phyloP scores from a whole-genome alignment of 2,329 filamentous ascomycete genomes.

The Neonectria punicea region DNA sequence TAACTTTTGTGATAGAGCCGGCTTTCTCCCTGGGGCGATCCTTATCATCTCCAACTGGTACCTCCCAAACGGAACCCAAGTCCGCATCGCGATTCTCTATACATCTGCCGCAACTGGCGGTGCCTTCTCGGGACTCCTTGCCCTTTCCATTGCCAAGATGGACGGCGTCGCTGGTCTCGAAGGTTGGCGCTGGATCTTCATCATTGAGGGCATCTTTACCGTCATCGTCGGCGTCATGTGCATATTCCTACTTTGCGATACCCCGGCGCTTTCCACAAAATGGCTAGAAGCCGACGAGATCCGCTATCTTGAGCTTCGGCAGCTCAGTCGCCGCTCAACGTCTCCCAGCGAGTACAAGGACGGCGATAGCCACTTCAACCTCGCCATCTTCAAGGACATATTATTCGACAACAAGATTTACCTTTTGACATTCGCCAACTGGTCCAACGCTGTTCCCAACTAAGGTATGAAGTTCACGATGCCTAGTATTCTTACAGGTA shows the following conservation, averaged over 20 bases:
- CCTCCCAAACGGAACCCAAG: constrained; percentile 44
- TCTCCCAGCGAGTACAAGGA: constrained; percentile 37
- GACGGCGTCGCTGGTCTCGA: constrained; percentile 54
- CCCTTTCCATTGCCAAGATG: constrained; percentile 57
- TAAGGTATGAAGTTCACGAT: constrained; percentile 49
- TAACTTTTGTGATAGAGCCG: constrained; percentile 39
- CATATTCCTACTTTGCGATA: constrained; percentile 60
- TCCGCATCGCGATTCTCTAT: constrained; percentile 49
- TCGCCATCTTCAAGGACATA: constrained; percentile 50
- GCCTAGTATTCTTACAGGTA: constrained; percentile 53
- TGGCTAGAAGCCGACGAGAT: constrained; percentile 55
- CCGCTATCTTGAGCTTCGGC: constrained; percentile 52
- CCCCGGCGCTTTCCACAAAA: constrained; percentile 46
- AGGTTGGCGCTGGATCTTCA: constrained; percentile 65
- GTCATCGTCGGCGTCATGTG: constrained; percentile 51
- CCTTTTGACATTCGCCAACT: constrained; percentile 54
- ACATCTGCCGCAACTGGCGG: constrained; percentile 51
- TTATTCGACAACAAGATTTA: constrained; percentile 60
- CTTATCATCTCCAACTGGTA: constrained; percentile 49
- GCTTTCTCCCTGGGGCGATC: constrained; percentile 47
- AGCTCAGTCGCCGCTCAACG: constrained; percentile 44
- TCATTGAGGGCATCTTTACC: constrained; percentile 60
- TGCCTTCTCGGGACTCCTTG: constrained; percentile 58
- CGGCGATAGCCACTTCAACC: constrained; percentile 46
- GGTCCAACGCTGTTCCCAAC: constrained; percentile 53